A percentile compares a stretch with the other conserved stretches of the same genome.
phyloP scores from a whole-genome alignment of 2,329 filamentous ascomycete species.

The Coniosporium tulheliwenetii region DNA sequence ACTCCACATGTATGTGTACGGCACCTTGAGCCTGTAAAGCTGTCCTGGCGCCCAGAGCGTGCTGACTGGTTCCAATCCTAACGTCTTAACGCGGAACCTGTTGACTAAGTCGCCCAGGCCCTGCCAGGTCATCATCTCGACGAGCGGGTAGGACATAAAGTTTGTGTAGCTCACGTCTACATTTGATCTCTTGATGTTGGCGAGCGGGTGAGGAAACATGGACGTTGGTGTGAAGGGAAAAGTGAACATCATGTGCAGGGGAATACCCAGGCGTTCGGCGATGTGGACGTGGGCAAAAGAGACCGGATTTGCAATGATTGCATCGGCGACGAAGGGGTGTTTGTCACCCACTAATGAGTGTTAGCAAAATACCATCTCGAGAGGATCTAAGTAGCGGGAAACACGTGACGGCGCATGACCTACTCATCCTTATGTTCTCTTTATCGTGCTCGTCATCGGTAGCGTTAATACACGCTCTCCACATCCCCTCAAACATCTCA shows the following conservation, averaged over 20 bases:
- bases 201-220: conserved; percentile 62
- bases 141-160: conserved; percentile 65
- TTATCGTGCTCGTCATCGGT: conserved; percentile 52
- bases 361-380: too few species aligned
- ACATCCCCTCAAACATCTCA: conserved; percentile 73
- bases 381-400: too few species aligned
- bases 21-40: conserved; percentile 57
- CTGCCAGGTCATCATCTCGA: conserved; percentile 58
- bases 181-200: conserved; percentile 58
- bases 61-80: conserved; percentile 53
- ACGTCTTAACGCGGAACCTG: conserved; percentile 48
- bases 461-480: conserved; percentile 60
- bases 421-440: conserved; percentile 41
- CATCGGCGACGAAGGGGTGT: conserved; percentile 51
- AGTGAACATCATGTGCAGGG: conserved; percentile 41
- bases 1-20: conserved; percentile 50
- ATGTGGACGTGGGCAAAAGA: conserved; percentile 67
- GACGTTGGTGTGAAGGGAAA: conserved; percentile 65
- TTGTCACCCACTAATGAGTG: conserved; percentile 34
- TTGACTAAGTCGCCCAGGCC: conserved; percentile 63
- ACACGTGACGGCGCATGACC: conserved; percentile 4
- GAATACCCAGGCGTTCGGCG: conserved; percentile 62
- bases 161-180: conserved; percentile 61
- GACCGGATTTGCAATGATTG: conserved; percentile 75
- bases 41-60: conserved; percentile 62